These are phyloP conservation scores for Metroxylon sagu DNA, from an alignment of 176 grass and related monocot species.

Conservation along the genomic window DNA sequence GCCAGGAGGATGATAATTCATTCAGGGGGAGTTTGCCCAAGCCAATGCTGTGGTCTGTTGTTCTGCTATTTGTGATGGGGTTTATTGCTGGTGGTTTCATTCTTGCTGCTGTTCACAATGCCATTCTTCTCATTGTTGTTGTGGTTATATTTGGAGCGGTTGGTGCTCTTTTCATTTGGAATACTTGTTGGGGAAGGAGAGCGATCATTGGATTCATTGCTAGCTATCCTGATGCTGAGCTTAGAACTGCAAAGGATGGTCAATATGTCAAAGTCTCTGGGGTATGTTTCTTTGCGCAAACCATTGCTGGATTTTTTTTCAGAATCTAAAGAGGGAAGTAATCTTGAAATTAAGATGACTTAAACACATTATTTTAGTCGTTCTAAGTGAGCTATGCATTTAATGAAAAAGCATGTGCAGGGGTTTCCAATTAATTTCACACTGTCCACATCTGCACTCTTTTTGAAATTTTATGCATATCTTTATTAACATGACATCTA, in stretches of 20 bases:
- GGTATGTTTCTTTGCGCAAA: conserved; percentile 37
- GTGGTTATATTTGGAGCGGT: conserved; percentile 43
- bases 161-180: conserved; percentile 52
- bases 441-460: no score
- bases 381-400: no score
- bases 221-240: conserved; percentile 69
- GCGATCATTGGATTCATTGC: conserved; percentile 46
- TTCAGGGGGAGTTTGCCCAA: conserved; percentile 46
- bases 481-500: no score
- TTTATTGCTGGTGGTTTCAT: conserved; percentile 55
- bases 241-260: conserved; percentile 68
- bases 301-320: conserved; percentile 6
- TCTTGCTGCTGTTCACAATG: conserved; percentile 55
- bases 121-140: conserved; percentile 40
- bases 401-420: no score
- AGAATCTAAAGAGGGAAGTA: no score
- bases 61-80: conserved; percentile 58
- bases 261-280: conserved; percentile 88
- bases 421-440: no score
- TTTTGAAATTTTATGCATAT: no score
- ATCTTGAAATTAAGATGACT: no score
- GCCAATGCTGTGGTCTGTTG: conserved; percentile 38
- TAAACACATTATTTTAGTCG: no score
- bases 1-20: conserved; percentile 39
- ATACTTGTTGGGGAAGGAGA: conserved; percentile 49